Percentiles rank a stretch among this genome's conserved stretches.
phyloP scores from a whole-genome alignment of 176 grass and related monocot species.

The Melocanna baccifera region DNA sequence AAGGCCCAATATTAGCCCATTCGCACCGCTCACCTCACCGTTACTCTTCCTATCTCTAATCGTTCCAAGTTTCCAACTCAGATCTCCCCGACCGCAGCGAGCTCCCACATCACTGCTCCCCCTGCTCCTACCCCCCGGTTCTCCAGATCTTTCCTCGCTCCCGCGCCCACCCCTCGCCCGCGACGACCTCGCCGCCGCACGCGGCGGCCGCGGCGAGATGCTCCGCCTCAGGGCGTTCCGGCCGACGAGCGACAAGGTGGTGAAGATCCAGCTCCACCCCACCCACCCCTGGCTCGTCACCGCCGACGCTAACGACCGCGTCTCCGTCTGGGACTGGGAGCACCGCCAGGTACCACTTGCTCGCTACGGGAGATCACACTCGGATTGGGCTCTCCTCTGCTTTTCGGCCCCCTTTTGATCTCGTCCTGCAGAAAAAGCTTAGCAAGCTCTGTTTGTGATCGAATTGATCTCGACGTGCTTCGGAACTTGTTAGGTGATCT shows the following conservation, averaged over 20 bases:
- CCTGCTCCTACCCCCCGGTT: conserved; percentile 29
- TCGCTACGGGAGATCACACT: not conserved
- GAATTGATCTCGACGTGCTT: conserved; percentile 15
- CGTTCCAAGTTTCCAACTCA: conserved; percentile 6
- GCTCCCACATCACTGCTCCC: conserved; percentile 30
- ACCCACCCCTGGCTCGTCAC: conserved; percentile 98
- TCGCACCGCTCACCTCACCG: not conserved
- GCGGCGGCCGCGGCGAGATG: conserved; percentile 51
- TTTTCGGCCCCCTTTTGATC: conserved; percentile 14
- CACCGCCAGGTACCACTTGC: conserved; percentile 70
- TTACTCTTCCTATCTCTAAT: not conserved
- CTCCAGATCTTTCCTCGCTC: conserved; percentile 42
- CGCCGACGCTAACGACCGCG: conserved; percentile 84
- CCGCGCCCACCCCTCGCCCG: not conserved
- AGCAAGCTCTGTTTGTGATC: not conserved
- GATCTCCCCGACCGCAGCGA: conserved; percentile 44
- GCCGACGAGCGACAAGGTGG: conserved; percentile 83
- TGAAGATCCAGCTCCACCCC: conserved; percentile 98
- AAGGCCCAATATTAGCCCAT: not conserved
- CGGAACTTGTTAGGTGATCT: conserved; percentile 62
- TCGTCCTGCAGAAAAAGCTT: not conserved
- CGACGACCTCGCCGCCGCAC: conserved; percentile 11
- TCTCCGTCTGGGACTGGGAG: conserved; percentile 98
- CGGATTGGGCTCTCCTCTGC: not conserved
- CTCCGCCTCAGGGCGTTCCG: conserved; percentile 97